Percentiles rank a stretch among this genome's conserved stretches.
Evolutionary conservation across 2,329 filamentous ascomycete species (phyloP).

Genomic region (Parastagonospora avenae): DNA sequence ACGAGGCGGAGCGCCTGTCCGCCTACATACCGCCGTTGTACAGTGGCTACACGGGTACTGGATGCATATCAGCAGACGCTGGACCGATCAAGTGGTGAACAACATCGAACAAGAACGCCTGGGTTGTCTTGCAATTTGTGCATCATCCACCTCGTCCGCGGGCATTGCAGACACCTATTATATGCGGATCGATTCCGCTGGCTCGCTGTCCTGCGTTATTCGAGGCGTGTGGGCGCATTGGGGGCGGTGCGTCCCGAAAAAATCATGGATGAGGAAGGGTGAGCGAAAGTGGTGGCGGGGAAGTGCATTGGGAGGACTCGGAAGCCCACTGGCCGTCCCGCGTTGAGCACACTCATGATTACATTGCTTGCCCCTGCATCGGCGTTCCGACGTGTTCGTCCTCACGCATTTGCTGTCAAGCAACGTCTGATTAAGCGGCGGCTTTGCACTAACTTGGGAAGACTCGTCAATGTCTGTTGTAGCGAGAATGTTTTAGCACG

Average conservation of each 20-base stretch:
- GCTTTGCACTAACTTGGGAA: constrained; percentile 24
- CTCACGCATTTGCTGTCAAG: constrained; percentile 9
- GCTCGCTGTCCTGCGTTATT: constrained; percentile 6
- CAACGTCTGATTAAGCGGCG: constrained; percentile 22
- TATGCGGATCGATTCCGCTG: constrained; percentile 9
- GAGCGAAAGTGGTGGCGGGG: constrained; percentile 27
- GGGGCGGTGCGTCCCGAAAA: constrained; percentile 37
- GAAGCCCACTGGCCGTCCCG: constrained; percentile 15
- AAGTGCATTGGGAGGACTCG: constrained; percentile 22
- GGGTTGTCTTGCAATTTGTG: constrained; percentile 23
- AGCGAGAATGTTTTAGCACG: constrained; percentile 7
- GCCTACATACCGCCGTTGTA: constrained; percentile 7
- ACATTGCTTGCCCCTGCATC: constrained; percentile 30
- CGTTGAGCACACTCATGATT: constrained; percentile 15
- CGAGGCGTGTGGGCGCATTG: constrained; percentile 17
- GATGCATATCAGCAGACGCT: background rate
- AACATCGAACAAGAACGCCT: constrained; percentile 15
- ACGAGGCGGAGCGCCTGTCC: constrained; percentile 31
- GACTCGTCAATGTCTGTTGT: constrained; percentile 17
- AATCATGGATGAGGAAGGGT: constrained; percentile 8
- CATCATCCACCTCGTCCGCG: constrained; percentile 8
- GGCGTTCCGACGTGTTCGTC: constrained; percentile 14
- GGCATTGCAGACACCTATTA: constrained; percentile 6
- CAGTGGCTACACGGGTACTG: constrained; percentile 11
- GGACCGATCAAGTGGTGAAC: constrained; percentile 9